Evolutionary conservation across 345 rosid species (phyloP).

Genomic region (Lenwebbia sp.): DNA sequence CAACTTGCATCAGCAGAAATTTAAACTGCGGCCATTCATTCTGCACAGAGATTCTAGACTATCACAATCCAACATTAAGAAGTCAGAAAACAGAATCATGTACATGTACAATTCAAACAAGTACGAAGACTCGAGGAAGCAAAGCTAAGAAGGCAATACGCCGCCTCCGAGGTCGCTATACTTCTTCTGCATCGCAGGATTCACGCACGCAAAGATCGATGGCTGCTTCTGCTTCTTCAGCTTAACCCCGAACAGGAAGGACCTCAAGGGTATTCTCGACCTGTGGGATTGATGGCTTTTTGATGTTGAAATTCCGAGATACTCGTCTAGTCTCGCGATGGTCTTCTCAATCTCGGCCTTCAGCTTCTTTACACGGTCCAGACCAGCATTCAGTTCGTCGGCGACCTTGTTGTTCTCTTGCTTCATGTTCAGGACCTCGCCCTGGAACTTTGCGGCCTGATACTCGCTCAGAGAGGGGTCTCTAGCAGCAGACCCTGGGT

Average conservation of each 20-base stretch:
- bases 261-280: conserved; percentile 60
- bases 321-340: conserved; percentile 36
- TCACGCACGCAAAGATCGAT: conserved; percentile 52
- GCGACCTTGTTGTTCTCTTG: conserved; percentile 72
- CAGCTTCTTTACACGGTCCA: conserved; percentile 29
- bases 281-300: conserved; percentile 9
- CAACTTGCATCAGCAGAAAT: not conserved
- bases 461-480: conserved; percentile 35
- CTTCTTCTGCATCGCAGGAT: conserved; percentile 43
- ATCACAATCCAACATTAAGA: not conserved
- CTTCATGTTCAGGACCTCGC: conserved; percentile 83
- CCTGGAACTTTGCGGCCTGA: conserved; percentile 78
- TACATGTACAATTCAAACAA: not conserved
- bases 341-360: conserved; percentile 41
- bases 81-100: not conserved
- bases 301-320: conserved; percentile 30
- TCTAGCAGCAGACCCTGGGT: conserved; percentile 2
- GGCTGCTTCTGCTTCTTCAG: conserved; percentile 42
- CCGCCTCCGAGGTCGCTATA: conserved; percentile 13
- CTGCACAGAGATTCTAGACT: not conserved
- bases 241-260: conserved; percentile 87
- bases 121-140: not conserved
- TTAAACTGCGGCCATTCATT: not conserved
- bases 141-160: not conserved
- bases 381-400: conserved; percentile 46